Evolutionary conservation across 2,329 filamentous ascomycete species (phyloP).

Genomic region (Seiridium cupressi): DNA sequence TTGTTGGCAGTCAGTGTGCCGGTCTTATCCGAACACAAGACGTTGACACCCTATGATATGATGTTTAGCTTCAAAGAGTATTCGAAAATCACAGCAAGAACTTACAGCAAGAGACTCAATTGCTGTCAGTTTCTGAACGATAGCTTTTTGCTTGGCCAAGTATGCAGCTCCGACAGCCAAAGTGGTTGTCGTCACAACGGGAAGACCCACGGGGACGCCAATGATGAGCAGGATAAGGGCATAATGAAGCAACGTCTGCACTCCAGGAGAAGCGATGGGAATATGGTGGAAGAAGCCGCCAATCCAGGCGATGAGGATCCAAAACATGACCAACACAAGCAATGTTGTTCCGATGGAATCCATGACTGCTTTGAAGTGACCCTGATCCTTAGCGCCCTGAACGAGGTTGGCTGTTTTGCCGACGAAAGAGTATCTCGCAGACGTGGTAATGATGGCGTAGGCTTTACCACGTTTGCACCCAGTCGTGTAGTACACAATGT

Average conservation of each 20-base stretch:
- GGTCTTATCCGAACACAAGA: constrained; percentile 81
- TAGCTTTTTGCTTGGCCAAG: constrained; percentile 74
- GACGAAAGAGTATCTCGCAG: constrained; percentile 72
- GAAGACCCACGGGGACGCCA: constrained; percentile 77
- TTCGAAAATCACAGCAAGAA: background rate
- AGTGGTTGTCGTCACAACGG: constrained; percentile 76
- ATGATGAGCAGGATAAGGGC: constrained; percentile 72
- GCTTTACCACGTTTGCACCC: constrained; percentile 80
- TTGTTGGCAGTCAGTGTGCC: constrained; percentile 76
- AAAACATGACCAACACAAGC: constrained; percentile 75
- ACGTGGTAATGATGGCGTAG: constrained; percentile 65
- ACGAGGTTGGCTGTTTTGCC: constrained; percentile 73
- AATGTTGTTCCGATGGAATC: constrained; percentile 75
- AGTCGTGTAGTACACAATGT: constrained; percentile 75
- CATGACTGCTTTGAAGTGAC: constrained; percentile 83
- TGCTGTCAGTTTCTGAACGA: constrained; percentile 76
- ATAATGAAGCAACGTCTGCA: constrained; percentile 65
- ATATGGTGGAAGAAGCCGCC: constrained; percentile 76
- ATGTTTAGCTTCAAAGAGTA: constrained; percentile 14
- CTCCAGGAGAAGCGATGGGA: constrained; percentile 56
- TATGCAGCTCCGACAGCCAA: constrained; percentile 76
- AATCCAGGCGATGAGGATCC: constrained; percentile 73
- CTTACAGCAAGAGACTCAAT: constrained; percentile 66
- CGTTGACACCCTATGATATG: constrained; percentile 58
- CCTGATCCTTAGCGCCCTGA: constrained; percentile 71